These are phyloP conservation scores for Clarireedia homoeocarpa DNA, from an alignment of 2,329 filamentous ascomycete species.

Conservation along the genomic window DNA sequence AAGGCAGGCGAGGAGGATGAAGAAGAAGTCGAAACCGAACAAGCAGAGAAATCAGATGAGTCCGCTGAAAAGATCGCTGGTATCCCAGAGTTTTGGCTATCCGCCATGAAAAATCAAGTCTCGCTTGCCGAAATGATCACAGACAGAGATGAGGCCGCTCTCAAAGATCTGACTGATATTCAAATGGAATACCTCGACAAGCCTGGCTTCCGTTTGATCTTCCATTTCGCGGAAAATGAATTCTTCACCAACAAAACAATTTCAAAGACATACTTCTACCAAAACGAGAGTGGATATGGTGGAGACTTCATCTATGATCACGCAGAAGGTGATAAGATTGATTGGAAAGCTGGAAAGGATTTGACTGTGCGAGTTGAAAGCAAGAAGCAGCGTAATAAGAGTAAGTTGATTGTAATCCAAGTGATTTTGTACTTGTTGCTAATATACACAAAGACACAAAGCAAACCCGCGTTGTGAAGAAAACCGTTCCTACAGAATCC, in stretches of 20 bases:
- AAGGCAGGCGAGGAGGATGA: constrained; percentile 77
- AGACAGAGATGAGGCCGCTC: constrained; percentile 87
- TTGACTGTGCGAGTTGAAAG: constrained; percentile 91
- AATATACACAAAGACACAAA: constrained; percentile 67
- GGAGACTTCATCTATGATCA: constrained; percentile 99
- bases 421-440: background rate
- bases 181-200: constrained; percentile 99
- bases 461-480: constrained; percentile 97
- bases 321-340: constrained; percentile 94
- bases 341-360: constrained; percentile 91
- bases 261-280: constrained; percentile 98
- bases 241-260: constrained; percentile 97
- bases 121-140: constrained; percentile 98
- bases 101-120: constrained; percentile 99
- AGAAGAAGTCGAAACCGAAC: constrained; percentile 44
- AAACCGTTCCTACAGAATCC: constrained; percentile 95
- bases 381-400: constrained; percentile 99
- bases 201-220: constrained; percentile 95
- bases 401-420: constrained; percentile 44
- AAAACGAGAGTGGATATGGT: constrained; percentile 96
- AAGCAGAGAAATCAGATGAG: constrained; percentile 43
- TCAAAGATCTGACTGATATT: constrained; percentile 85
- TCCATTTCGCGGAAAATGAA: constrained; percentile 91
- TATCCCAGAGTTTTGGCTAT: constrained; percentile 99
- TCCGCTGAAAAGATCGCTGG: constrained; percentile 52